Conservation (phyloP, 805 yeast genomes). For the Saturnispora sekii region DNA sequence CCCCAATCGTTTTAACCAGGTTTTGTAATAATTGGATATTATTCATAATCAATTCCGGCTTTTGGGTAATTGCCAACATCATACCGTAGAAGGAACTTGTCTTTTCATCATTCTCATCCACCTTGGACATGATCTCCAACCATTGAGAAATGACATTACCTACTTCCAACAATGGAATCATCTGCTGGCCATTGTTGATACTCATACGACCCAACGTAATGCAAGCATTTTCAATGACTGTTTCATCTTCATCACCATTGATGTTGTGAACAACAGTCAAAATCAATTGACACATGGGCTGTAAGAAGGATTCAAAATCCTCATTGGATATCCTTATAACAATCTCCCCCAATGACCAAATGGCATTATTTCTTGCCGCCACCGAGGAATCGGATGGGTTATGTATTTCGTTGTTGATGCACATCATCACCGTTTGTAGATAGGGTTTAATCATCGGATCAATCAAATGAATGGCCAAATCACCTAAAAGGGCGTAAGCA, state of each 20-base stretch:
- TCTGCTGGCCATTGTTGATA: slow-evolving; percentile 43
- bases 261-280: slow-evolving; percentile 49
- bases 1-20: slow-evolving; percentile 51
- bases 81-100: slow-evolving; percentile 82
- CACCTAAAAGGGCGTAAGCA: slow-evolving; percentile 85
- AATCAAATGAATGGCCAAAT: slow-evolving; percentile 57
- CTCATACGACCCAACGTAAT: slow-evolving; percentile 87
- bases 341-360: slow-evolving; percentile 91
- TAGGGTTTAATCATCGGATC: slow-evolving; percentile 37
- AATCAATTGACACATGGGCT: slow-evolving; percentile 44
- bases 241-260: slow-evolving; percentile 38
- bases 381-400: slow-evolving; percentile 35
- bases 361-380: slow-evolving; percentile 78
- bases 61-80: slow-evolving; percentile 52
- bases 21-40: slow-evolving; percentile 38
- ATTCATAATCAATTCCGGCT: slow-evolving; percentile 51
- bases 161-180: slow-evolving; percentile 7
- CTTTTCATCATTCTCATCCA: slow-evolving; percentile 80
- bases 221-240: slow-evolving; percentile 79
- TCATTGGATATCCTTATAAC: slow-evolving; percentile 45
- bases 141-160: slow-evolving; percentile 49
- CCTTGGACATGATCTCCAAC: slow-evolving; percentile 57
- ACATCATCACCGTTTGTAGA: slow-evolving; percentile 45
- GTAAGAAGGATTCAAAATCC: slow-evolving; percentile 41
- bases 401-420: slow-evolving; percentile 60